These are phyloP conservation scores for Pyronema domesticum DNA, from an alignment of 495 filamentous ascomycete species.

Conservation along the genomic window DNA sequence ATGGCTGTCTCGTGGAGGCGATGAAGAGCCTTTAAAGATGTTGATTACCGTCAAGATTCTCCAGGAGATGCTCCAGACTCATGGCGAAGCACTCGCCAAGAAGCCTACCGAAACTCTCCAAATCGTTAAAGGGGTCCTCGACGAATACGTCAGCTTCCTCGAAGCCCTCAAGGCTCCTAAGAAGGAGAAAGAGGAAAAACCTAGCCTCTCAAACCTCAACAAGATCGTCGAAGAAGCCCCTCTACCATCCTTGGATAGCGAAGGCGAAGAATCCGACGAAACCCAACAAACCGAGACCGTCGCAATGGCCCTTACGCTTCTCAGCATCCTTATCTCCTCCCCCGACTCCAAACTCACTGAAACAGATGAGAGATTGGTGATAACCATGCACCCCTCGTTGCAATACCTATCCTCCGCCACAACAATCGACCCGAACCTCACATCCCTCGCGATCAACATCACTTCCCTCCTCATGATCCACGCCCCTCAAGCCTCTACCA, in stretches of 20 bases:
- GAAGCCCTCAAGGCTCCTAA: conserved; percentile 2
- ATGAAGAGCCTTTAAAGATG: conserved; percentile 13
- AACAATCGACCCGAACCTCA: conserved; percentile 5
- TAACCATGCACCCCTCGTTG: conserved; percentile 16
- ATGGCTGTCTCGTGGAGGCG: conserved; percentile 9
- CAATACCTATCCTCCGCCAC: conserved; percentile 8
- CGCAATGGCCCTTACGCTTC: conserved; percentile 18
- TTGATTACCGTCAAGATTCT: conserved; percentile 17
- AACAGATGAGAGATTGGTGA: conserved; percentile 16
- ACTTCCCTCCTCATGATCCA: conserved; percentile 16
- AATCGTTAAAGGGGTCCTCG: conserved; percentile 16
- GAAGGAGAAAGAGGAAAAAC: neutral
- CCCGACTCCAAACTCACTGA: conserved; percentile 17
- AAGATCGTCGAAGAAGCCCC: conserved; percentile 9
- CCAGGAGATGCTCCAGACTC: conserved; percentile 14
- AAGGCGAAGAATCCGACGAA: conserved; percentile 11
- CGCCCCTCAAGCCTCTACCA: neutral
- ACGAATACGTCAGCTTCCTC: conserved; percentile 14
- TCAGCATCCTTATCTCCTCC: conserved; percentile 15
- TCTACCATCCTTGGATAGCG: neutral
- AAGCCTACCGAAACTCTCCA: conserved; percentile 20
- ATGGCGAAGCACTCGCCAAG: conserved; percentile 14
- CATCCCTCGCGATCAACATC: conserved; percentile 15
- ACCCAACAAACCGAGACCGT: conserved; percentile 11
- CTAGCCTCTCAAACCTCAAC: conserved; percentile 9